Evolutionary conservation across 2,329 filamentous ascomycete species (phyloP), one percentile per base, ranked within the genome.

Genomic region (Penicillium polonicum): DNA sequence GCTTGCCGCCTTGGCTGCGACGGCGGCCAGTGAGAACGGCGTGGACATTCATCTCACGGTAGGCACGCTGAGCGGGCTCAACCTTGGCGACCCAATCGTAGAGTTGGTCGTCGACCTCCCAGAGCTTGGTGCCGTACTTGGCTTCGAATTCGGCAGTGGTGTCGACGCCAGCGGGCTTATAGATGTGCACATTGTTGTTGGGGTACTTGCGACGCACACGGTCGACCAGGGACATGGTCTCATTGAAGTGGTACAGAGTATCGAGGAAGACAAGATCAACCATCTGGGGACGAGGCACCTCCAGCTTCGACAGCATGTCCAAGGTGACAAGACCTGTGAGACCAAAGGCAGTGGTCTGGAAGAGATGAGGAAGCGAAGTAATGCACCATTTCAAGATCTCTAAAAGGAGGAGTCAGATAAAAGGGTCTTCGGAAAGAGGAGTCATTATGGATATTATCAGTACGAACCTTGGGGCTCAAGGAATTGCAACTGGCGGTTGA

Each of bases 31-130:
- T 99, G 64, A 99, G 82, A 52, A 97, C 90, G 52, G 94, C 94
- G 57, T 89, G 88, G 56, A 97, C 92, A 69, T 89, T 85, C 58
- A 97, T 85, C 63, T 96, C 89, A 19, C 87, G 82, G 77, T 97
- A 97, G 7, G 94, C 91, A 60, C 94, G 87, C 78, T 96, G 88
- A 55, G 92, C 91, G 17, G 94, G 94, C 81, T 99, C 94, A 48
- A 99, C 94, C 82, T 99, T 99, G 79, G 92, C 94, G 62, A 94
- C 83, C 83, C 91, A 97, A 82, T 99, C 94, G 78, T 99, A 99
- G 70, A 93, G 84, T 70, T 97, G 90, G 49, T 92, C 84, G 64
- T 94, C 88, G 33, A 81, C 85, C 73, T 96, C 89, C 87, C 92
- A 99, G 48, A 97, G 80, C 65, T 86, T 85, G 72, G 88, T 82